A percentile compares a stretch with the other conserved stretches of the same genome.
Evolutionary conservation across 1,139 yeast species (phyloP).

Genomic region (Debaryomyces subglobosus): DNA sequence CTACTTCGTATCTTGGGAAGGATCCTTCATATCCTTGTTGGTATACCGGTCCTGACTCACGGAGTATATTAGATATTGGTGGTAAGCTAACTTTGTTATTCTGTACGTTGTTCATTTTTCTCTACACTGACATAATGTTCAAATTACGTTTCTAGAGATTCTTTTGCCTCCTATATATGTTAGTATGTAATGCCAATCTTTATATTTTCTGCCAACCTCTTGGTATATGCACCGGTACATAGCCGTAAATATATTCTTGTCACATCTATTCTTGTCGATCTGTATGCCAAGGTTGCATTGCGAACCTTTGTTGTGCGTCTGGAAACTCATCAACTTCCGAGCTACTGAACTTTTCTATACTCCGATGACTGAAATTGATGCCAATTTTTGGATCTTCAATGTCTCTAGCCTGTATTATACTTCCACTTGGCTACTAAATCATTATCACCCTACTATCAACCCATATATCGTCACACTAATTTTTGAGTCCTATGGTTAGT

Average conservation of each 20-base stretch:
- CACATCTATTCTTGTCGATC: neutral
- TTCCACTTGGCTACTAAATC: neutral
- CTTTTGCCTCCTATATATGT: slow-evolving; percentile 1
- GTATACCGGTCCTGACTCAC: slow-evolving; percentile 11
- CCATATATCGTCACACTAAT: neutral
- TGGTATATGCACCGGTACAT: slow-evolving; percentile 9
- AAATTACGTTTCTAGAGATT: slow-evolving; percentile 9
- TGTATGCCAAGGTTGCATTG: slow-evolving; percentile 1
- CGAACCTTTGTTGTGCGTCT: neutral
- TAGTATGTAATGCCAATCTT: neutral
- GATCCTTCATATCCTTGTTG: neutral
- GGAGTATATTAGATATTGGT: slow-evolving; percentile 39
- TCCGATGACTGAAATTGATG: neutral
- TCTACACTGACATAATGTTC: slow-evolving; percentile 10
- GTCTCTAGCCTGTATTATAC: neutral
- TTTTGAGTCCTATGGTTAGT: neutral
- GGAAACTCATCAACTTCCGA: neutral
- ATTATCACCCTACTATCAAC: neutral
- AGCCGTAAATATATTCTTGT: slow-evolving; percentile 2
- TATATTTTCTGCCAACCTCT: neutral
- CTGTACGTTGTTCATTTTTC: slow-evolving; percentile 5
- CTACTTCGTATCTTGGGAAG: neutral
- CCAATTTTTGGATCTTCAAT: neutral
- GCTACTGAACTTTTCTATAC: neutral
- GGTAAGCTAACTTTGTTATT: slow-evolving; percentile 35